Evolutionary conservation across 208 protist species (phyloP).

Genomic region (Leishmania major): DNA sequence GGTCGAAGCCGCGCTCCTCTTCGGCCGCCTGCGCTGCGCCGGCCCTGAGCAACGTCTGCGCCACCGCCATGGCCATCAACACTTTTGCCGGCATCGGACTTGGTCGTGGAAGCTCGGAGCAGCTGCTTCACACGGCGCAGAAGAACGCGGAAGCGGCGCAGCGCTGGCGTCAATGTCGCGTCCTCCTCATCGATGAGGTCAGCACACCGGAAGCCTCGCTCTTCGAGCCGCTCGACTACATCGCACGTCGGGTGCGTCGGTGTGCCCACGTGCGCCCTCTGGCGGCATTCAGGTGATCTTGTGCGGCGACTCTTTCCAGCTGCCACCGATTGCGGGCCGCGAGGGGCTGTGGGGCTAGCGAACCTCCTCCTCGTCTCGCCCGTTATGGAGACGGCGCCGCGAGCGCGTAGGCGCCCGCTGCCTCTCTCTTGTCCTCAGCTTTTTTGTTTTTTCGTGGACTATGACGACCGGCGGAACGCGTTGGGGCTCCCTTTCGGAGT

Average conservation of each 20-base stretch:
- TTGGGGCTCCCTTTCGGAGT: no score
- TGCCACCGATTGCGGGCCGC: conserved; percentile 55
- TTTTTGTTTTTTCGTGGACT: no score
- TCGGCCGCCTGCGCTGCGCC: not conserved
- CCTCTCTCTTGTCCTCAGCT: no score
- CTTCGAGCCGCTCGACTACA: conserved; percentile 77
- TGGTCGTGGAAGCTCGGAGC: conserved; percentile 9
- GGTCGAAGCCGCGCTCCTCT: not conserved
- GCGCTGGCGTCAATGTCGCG: conserved; percentile 52
- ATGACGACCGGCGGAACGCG: no score
- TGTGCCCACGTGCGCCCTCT: conserved; percentile 58
- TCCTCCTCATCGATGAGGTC: conserved; percentile 92
- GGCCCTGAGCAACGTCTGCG: conserved; percentile 34
- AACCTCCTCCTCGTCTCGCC: not conserved
- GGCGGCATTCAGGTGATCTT: conserved; percentile 92
- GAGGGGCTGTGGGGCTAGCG: not conserved
- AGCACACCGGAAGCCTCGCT: conserved; percentile 79
- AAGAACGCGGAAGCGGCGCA: conserved; percentile 12
- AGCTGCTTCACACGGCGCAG: conserved; percentile 30
- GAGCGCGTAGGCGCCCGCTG: no score
- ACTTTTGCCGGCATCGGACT: conserved; percentile 72
- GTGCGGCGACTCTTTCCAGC: conserved; percentile 91
- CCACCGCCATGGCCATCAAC: conserved; percentile 83
- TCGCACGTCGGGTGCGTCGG: conserved; percentile 62
- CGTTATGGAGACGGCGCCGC: no score